Base-by-base conservation (phyloP, 2,329 filamentous ascomycete species). In the Penicillium sp. region DNA sequence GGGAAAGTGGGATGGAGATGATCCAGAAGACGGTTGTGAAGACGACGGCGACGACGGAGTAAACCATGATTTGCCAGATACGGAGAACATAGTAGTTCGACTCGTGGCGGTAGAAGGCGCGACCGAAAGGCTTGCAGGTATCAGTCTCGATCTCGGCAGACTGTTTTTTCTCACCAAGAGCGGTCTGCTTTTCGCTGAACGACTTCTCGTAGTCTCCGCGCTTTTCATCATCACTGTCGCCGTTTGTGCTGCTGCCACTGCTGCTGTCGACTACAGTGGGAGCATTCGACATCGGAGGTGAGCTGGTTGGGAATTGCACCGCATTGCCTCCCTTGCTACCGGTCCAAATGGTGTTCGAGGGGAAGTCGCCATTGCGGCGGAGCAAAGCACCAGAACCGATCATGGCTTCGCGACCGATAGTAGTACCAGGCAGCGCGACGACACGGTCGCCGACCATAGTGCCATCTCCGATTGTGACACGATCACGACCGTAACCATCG, bases 391-490 rank as follows among this genome's bases (percentile, higher is more conserved):
- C 83, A 26, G 81, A 83, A 1, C 83, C 83, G 68, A 85, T 77
- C 16, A 82, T 79, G 1, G 80, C 74, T 43, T 75, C 70, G 45
- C 80, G 71, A 2, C 80, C 82, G 29, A 85, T 69, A 4, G 73
- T 71, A 4, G 82, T 78, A 19, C 82, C 82, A 3, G 83, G 82
- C 9, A 82, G 73, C 16, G 84, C 71, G 3, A 79, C 76, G 1
- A 83, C 82, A 21, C 83, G 78, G 63, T 85, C 83, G 2, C 82
- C 83, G 56, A 85, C 79, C 83, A 85, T 85, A 21, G 81, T 77
- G 1, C 79, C 72, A 55, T 80, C 76, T 7, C 72, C 68, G 48
- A 86, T 77, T 13, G 69, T 74, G 47, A 86, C 74, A 9, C 64
- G 71, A 14, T 81, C 80, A 11, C 79, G 80, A 0, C 83, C 79